Evolutionary conservation across 768 basidiomycete species (phyloP), one percentile per base, ranked within the genome.

Genomic region (Leucosporidium yakuticum): DNA sequence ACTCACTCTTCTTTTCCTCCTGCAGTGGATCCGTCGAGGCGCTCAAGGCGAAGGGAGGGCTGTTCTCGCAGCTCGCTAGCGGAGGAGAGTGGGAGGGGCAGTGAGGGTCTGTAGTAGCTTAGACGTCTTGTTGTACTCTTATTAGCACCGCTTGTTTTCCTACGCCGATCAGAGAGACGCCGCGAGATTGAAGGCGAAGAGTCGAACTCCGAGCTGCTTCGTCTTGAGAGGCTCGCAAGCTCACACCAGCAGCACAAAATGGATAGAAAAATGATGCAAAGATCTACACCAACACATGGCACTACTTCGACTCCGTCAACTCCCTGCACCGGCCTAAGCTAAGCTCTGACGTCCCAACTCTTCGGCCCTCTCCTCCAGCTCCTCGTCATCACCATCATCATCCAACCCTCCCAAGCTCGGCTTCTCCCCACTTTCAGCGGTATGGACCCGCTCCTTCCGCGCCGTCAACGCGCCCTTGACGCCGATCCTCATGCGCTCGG

Each of bases 31-130:
- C 68, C 9, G 56, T 73, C 20, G 19, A 23, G 4, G 69, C 69
- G 53, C 61, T 73, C 1, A 49, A 57, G 19, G 57, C 68, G 9
- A 68, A 65, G 47, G 55, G 64, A 17, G 67, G 73, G 4, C 47
- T 68, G 53, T 73, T 73, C 34, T 60, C 67, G 1, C n/a, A 32
- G n/a, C 60, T 73, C 19, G 73, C 73, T 3, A 56, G 39, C 20
- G 69, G 69, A 12, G 73, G 73, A 12, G 73, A 73, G 36, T 73
- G 73, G 69, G 73, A 70, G 63, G 27, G 31, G 1, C 21, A 29
- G 32, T 57, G 32, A 57, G 55, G 32, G n/a, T 17, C 3, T 36
- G 21, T 51, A 23, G 6, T n/a, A 51, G 8, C 6, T 15, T 44
- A 44, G 39, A 44, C 11, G 6, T 44, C 14, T 9, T 44, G 39